Evolutionary conservation across 2,329 filamentous ascomycete genomes (phyloP).

Genomic region (Pseudogymnoascus sp.): DNA sequence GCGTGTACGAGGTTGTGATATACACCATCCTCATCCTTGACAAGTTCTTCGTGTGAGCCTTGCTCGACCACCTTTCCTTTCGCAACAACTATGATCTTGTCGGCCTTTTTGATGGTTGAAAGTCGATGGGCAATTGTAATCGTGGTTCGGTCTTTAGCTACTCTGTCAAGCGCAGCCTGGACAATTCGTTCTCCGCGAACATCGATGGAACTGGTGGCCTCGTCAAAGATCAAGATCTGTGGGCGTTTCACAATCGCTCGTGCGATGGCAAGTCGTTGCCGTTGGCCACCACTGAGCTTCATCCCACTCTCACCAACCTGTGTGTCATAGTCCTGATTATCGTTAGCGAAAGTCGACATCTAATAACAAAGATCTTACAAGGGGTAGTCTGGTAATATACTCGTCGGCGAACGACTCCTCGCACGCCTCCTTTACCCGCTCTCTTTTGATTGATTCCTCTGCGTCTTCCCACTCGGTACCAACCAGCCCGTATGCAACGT

Average conservation of each 20-base stretch:
- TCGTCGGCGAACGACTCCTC: conserved; percentile 62
- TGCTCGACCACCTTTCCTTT: conserved; percentile 65
- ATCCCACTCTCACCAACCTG: conserved; percentile 70
- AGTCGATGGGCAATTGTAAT: conserved; percentile 62
- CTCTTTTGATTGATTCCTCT: conserved; percentile 46
- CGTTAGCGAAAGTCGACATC: conserved; percentile 13
- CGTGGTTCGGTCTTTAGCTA: conserved; percentile 51
- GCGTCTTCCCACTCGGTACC: conserved; percentile 47
- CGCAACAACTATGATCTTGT: conserved; percentile 70
- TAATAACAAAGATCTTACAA: conserved; percentile 30
- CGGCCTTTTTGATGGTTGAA: conserved; percentile 68
- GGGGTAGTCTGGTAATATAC: conserved; percentile 57
- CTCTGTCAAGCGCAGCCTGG: conserved; percentile 46
- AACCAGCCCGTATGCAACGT: conserved; percentile 53
- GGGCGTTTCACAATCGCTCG: conserved; percentile 67
- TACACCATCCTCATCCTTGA: conserved; percentile 51
- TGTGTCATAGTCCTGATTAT: conserved; percentile 57
- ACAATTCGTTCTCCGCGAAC: conserved; percentile 44
- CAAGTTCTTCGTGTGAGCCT: conserved; percentile 67
- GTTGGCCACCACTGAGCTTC: conserved; percentile 75
- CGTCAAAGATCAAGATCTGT: conserved; percentile 66
- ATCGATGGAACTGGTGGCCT: conserved; percentile 66
- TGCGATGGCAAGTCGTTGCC: conserved; percentile 74
- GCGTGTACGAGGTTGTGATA: conserved; percentile 63
- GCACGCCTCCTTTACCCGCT: conserved; percentile 57